phyloP scores from a whole-genome alignment of 2,329 filamentous ascomycete genomes.

The Curvularia hawaiiensis region DNA sequence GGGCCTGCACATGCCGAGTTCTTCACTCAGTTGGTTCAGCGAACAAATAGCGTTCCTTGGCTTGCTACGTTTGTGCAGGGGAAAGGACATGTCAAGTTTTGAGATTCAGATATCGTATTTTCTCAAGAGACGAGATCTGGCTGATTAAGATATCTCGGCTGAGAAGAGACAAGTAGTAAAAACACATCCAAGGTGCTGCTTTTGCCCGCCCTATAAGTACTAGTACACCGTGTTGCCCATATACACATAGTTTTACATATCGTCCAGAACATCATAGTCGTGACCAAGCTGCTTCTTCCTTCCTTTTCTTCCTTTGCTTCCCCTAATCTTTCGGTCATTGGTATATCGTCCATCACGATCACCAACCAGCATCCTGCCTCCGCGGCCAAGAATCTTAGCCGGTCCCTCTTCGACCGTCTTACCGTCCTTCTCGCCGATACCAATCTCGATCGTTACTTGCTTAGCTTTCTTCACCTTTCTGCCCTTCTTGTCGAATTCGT shows the following conservation, averaged over 20 bases:
- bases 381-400: conserved; percentile 20
- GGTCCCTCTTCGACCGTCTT: conserved; percentile 27
- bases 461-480: conserved; percentile 41
- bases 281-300: conserved; percentile 34
- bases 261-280: conserved; percentile 24
- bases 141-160: background rate
- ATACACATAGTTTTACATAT: conserved; percentile 16
- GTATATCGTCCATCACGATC: conserved; percentile 40
- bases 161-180: background rate
- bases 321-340: conserved; percentile 44
- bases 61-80: background rate
- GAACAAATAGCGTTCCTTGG: background rate
- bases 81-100: background rate
- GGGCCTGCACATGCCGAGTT: conserved; percentile 45
- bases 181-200: background rate
- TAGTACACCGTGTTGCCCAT: conserved; percentile 10
- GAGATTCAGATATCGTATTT: background rate
- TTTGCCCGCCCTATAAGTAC: background rate
- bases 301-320: conserved; percentile 48
- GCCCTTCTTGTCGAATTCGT: conserved; percentile 49
- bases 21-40: conserved; percentile 31
- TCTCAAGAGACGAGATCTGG: background rate
- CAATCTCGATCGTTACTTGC: conserved; percentile 39
- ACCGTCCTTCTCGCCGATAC: conserved; percentile 32
- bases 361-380: conserved; percentile 32